Base-by-base conservation (phyloP, 2,329 filamentous ascomycete genomes). In the Hortaea sp. region DNA sequence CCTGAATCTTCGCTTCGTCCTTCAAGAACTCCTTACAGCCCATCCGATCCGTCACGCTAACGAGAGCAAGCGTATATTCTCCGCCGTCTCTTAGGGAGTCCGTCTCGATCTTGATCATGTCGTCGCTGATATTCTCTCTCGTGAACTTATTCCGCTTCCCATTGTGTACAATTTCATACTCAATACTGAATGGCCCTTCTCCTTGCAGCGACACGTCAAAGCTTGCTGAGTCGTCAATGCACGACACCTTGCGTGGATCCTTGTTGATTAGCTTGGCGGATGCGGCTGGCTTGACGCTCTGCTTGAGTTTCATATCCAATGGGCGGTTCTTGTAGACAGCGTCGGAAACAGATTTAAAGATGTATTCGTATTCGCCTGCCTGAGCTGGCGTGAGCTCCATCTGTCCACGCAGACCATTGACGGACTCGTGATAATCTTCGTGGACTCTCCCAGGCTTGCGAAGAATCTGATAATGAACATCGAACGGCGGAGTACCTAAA, bases 151-250 rank as follows among this genome's bases (percentile, higher is more conserved):
- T 82, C 44, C 89, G 80, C 66, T 85, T 94, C 46, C 89, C 89
- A 46, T 88, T 85, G 66, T 97, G 86, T 6, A 95, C 78, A 37
- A 95, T 72, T 65, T 97, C 92, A 70, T 94, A 98, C 61, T 97
- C 88, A 35, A 98, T 69, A 20, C 76, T 84, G 73, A 90, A 97
- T 0, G 94, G 92, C 12, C 82, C 76, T 57, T 97, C 88, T 38
- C 94, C 92, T 40, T 80, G 73, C 38, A 97, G 76, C 43, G 75
- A 67, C 35, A 95, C 79, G 46, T 87, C 79, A 29, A 92, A 79
- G 30, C 82, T 77, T 5, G 89, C 79, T 13, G 82, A 75, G 46
- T 94, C 83, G 49, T 92, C 88, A 46, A 97, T 83, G 61, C 92
- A 98, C 42, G 85, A 81, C 56, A 78, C 81, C 49, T 80, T 73